Evolutionary conservation across 768 basidiomycete species (phyloP).

Genomic region (Lyophyllum decastes): DNA sequence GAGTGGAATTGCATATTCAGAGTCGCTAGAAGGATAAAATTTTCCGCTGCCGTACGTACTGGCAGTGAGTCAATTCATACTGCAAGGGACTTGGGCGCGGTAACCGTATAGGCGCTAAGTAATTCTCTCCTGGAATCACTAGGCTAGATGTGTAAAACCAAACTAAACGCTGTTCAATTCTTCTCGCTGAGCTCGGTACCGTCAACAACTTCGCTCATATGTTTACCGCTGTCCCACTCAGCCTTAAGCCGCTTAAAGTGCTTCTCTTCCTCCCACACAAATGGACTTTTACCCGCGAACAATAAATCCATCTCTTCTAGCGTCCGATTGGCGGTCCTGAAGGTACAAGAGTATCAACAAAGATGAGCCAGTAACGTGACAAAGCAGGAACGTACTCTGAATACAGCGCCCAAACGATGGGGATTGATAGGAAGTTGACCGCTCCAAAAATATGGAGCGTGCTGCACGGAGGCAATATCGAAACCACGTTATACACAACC

Average conservation of each 20-base stretch:
- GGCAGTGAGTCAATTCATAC: too few relatives aligned
- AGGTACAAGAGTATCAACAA: neutral
- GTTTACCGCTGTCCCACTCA: slow-evolving; percentile 24
- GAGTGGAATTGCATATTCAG: too few relatives aligned
- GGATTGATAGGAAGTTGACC: slow-evolving; percentile 43
- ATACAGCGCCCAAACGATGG: slow-evolving; percentile 46
- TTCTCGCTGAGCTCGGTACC: neutral
- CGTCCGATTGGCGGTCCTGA: slow-evolving; percentile 33
- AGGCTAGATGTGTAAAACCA: neutral
- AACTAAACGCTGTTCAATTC: neutral
- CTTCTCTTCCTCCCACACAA: slow-evolving; percentile 45
- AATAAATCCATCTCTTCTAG: slow-evolving; percentile 47
- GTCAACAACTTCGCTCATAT: slow-evolving; percentile 17
- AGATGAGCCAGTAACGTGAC: neutral
- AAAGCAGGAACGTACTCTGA: slow-evolving; percentile 33
- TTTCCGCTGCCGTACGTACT: too few relatives aligned
- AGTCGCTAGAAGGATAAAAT: too few relatives aligned
- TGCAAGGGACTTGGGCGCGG: too few relatives aligned
- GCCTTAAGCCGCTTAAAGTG: slow-evolving; percentile 38
- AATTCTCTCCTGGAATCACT: too few relatives aligned
- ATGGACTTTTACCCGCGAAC: slow-evolving; percentile 44
- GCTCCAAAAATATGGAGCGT: slow-evolving; percentile 46
- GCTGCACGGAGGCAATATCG: slow-evolving; percentile 23
- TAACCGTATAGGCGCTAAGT: too few relatives aligned
- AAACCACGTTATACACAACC: neutral